A percentile compares a stretch with the other conserved stretches of the same genome.
Evolutionary conservation across 352 stramenopile species (phyloP).

Genomic region (Phytophthora palmivora): DNA sequence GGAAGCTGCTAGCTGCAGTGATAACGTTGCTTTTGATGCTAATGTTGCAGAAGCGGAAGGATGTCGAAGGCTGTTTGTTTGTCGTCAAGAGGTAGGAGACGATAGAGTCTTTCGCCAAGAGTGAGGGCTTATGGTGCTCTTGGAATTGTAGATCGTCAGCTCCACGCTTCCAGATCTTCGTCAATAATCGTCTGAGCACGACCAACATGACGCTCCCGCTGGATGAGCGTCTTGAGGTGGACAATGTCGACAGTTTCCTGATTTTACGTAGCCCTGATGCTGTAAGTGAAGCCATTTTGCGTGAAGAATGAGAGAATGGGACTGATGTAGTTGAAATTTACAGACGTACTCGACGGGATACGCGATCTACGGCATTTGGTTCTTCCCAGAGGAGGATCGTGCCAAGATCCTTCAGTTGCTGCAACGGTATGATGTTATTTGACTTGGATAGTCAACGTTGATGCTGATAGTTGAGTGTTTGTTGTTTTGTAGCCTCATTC

Average conservation of each 20-base stretch:
- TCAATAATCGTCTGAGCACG: conserved; percentile 91
- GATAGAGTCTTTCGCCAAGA: not conserved
- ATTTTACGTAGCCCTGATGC: conserved; percentile 78
- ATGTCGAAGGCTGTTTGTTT: conserved; percentile 87
- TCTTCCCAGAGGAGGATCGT: conserved; percentile 87
- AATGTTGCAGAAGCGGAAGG: conserved; percentile 79
- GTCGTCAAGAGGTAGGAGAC: conserved; percentile 74
- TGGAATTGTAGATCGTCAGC: conserved; percentile 58
- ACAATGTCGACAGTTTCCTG: conserved; percentile 87
- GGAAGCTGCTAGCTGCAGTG: not conserved
- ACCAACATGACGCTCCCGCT: conserved; percentile 87
- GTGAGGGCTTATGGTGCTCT: not conserved
- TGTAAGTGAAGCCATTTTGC: conserved; percentile 31
- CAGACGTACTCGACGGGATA: conserved; percentile 64
- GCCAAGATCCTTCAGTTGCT: conserved; percentile 81
- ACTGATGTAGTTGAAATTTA: no score
- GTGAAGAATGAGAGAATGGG: not conserved
- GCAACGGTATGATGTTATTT: conserved; percentile 52
- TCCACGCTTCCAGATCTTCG: conserved; percentile 86
- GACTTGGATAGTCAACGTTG: not conserved
- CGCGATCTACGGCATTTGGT: conserved; percentile 89
- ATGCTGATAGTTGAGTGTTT: conserved; percentile 15
- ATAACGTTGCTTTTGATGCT: conserved; percentile 13
- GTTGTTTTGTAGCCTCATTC: conserved; percentile 57
- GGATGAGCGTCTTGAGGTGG: conserved; percentile 75